These are phyloP conservation scores for Rhododendron kiyosumense DNA, from an alignment of 148 eudicot species.

Conservation along the genomic window DNA sequence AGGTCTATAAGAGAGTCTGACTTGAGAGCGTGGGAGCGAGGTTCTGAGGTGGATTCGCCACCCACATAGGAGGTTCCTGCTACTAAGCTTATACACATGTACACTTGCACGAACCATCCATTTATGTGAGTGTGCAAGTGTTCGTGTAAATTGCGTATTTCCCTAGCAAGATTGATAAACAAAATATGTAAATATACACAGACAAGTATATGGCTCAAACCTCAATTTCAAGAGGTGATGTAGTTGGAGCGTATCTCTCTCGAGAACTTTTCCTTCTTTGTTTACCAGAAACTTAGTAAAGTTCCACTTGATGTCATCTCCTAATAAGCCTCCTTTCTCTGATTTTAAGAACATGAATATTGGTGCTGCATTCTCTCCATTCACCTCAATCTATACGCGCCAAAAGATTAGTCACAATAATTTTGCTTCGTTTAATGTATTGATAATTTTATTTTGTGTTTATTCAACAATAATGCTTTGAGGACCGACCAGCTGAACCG, in stretches of 20 bases:
- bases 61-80: no score
- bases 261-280: slow-evolving; percentile 60
- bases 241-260: slow-evolving; percentile 57
- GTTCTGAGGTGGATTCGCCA: no score
- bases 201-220: slow-evolving; percentile 17
- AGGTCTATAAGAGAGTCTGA: no score
- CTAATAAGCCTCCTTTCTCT: slow-evolving; percentile 51
- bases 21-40: no score
- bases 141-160: not conserved
- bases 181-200: no score
- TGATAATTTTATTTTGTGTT: not conserved
- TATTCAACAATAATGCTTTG: no score
- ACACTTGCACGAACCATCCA: not conserved
- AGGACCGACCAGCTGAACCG: no score
- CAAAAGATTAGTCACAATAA: not conserved
- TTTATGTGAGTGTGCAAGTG: not conserved
- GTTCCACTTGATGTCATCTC: slow-evolving; percentile 75
- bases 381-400: slow-evolving; percentile 11
- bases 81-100: not conserved
- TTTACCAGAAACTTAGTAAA: slow-evolving; percentile 72
- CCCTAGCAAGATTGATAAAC: no score
- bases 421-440: not conserved
- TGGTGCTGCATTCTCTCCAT: slow-evolving; percentile 52
- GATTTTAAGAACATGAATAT: slow-evolving; percentile 63
- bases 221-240: slow-evolving; percentile 71